These are phyloP conservation scores for Trametes villosa DNA, from an alignment of 768 basidiomycete genomes.

Conservation along the genomic window DNA sequence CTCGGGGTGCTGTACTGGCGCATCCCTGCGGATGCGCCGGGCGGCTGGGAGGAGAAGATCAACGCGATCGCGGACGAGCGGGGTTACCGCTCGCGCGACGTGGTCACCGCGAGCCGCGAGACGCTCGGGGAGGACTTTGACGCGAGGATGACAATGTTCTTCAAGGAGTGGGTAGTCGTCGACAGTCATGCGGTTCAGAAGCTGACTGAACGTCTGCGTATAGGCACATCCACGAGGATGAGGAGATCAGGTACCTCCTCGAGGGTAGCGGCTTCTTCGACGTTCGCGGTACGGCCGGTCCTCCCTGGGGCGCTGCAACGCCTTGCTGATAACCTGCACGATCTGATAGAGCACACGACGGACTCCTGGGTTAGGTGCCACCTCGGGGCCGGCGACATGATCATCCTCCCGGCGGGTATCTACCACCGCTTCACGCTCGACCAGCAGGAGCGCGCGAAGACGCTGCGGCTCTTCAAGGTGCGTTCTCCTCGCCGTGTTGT, in stretches of 20 bases:
- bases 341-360: slow-evolving; percentile 56
- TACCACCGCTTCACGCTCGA: slow-evolving; percentile 96
- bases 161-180: slow-evolving; percentile 74
- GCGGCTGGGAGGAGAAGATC: slow-evolving; percentile 54
- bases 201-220: not conserved
- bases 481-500: slow-evolving; percentile 9
- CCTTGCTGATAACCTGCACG: not conserved
- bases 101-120: slow-evolving; percentile 75
- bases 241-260: slow-evolving; percentile 90
- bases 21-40: slow-evolving; percentile 58
- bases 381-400: slow-evolving; percentile 76
- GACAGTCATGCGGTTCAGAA: not conserved
- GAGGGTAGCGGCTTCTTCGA: slow-evolving; percentile 93
- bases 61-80: slow-evolving; percentile 67
- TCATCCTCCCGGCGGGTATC: slow-evolving; percentile 88
- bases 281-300: slow-evolving; percentile 65
- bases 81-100: slow-evolving; percentile 84
- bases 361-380: slow-evolving; percentile 84
- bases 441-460: slow-evolving; percentile 69
- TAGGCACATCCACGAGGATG: slow-evolving; percentile 94
- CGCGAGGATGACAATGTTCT: slow-evolving; percentile 79
- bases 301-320: not conserved
- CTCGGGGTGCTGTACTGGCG: slow-evolving; percentile 72
- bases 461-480: slow-evolving; percentile 86
- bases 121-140: slow-evolving; percentile 86